phyloP scores from a whole-genome alignment of 768 basidiomycete species.

The Arthromyces matolae region DNA sequence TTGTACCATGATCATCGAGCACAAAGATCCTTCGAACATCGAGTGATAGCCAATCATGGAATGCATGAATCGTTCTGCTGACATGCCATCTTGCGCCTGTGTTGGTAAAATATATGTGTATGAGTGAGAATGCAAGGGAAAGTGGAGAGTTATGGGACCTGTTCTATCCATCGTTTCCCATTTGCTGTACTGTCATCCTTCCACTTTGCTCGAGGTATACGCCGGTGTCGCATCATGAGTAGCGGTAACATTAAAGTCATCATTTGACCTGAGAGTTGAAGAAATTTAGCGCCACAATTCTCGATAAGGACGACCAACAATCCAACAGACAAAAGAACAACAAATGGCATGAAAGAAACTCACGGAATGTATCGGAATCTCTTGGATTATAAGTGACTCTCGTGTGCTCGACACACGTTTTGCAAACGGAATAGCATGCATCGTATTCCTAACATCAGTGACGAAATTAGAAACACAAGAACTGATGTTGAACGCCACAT shows the following conservation, averaged over 20 bases:
- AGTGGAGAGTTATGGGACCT: slow-evolving; percentile 35
- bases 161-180: slow-evolving; percentile 83
- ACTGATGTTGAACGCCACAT: slow-evolving; percentile 10
- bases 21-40: slow-evolving; percentile 60
- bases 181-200: slow-evolving; percentile 53
- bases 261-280: slow-evolving; percentile 48
- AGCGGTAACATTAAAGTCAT: slow-evolving; percentile 74
- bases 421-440: slow-evolving; percentile 56
- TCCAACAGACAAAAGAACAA: neutral
- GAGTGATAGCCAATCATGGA: slow-evolving; percentile 83
- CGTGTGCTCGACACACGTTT: slow-evolving; percentile 56
- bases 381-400: slow-evolving; percentile 50
- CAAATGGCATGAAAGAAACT: slow-evolving; percentile 24
- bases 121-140: slow-evolving; percentile 3
- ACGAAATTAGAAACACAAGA: too few relatives aligned
- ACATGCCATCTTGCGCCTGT: slow-evolving; percentile 56
- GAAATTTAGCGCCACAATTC: neutral
- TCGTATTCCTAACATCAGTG: slow-evolving; percentile 61
- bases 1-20: slow-evolving; percentile 86
- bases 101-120: slow-evolving; percentile 5
- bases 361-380: slow-evolving; percentile 66
- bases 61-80: slow-evolving; percentile 59
- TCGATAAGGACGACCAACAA: neutral
- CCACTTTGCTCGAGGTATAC: slow-evolving; percentile 76
- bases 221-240: slow-evolving; percentile 82